Percentiles rank a stretch among this genome's conserved stretches.
Conservation (phyloP, 306 rosid species). For the Trifolium subterraneum region DNA sequence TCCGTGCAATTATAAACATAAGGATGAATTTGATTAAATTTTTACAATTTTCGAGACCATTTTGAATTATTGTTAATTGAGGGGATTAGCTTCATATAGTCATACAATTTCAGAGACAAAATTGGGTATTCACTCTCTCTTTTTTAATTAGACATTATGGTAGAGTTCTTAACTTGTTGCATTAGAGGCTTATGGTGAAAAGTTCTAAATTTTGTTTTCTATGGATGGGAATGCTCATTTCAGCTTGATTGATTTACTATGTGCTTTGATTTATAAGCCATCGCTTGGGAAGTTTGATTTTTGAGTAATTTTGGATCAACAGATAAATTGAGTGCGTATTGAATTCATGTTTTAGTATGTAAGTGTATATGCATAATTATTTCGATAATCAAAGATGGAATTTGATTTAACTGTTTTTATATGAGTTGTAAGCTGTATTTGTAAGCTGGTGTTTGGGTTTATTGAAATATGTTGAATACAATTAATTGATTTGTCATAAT, state of each 20-base stretch:
- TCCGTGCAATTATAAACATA: too few relatives aligned
- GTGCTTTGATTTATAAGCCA: not conserved
- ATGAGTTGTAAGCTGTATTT: not conserved
- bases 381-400: not conserved
- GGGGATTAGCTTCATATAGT: too few relatives aligned
- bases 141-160: too few relatives aligned
- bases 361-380: not conserved
- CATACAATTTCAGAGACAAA: too few relatives aligned
- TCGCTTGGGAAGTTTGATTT: conserved; percentile 13
- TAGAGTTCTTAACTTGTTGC: too few relatives aligned
- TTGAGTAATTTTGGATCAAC: not conserved
- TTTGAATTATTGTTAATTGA: too few relatives aligned
- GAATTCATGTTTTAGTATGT: not conserved
- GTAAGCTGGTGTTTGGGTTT: not conserved
- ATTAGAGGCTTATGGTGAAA: too few relatives aligned
- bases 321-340: not conserved
- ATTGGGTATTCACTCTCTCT: too few relatives aligned
- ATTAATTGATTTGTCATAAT: not conserved
- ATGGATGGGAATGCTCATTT: too few relatives aligned
- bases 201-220: too few relatives aligned
- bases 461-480: not conserved
- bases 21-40: too few relatives aligned
- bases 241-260: not conserved
- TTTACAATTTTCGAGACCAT: too few relatives aligned
- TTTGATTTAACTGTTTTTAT: not conserved